A percentile compares a stretch with the other conserved stretches of the same genome.
Evolutionary conservation across 2,329 filamentous ascomycete species (phyloP).

Genomic region (Neofusicoccum parvum): DNA sequence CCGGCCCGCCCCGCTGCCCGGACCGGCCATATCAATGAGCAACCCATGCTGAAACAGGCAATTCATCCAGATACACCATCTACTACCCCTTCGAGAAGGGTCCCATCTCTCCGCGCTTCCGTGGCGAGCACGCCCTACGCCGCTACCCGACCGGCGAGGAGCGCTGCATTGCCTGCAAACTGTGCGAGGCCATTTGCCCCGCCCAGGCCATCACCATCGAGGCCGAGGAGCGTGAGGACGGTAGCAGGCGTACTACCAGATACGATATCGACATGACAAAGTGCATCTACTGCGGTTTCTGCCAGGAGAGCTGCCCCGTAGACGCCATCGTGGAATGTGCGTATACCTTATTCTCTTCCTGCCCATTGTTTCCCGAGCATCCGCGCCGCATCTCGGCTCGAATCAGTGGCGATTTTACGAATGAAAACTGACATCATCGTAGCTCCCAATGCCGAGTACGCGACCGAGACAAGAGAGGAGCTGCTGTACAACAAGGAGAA

Average conservation of each 20-base stretch:
- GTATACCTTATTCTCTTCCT: constrained; percentile 28
- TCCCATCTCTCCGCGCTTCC: constrained; percentile 95
- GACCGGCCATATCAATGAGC: neutral
- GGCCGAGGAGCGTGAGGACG: constrained; percentile 95
- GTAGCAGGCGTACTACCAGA: constrained; percentile 89
- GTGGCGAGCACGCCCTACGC: constrained; percentile 94
- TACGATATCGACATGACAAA: constrained; percentile 99
- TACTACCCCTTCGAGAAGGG: constrained; percentile 99
- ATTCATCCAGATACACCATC: constrained; percentile 80
- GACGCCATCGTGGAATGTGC: constrained; percentile 83
- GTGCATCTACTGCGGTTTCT: constrained; percentile 99
- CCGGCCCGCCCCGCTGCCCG: neutral
- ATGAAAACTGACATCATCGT: constrained; percentile 25
- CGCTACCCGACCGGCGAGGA: constrained; percentile 97
- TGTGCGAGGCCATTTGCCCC: constrained; percentile 97
- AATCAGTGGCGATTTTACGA: neutral
- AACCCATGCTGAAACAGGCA: neutral
- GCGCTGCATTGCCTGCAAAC: constrained; percentile 99
- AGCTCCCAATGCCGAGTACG: constrained; percentile 74
- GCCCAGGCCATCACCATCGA: constrained; percentile 99
- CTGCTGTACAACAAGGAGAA: constrained; percentile 98
- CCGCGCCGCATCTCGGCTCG: neutral
- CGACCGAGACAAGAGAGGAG: constrained; percentile 83
- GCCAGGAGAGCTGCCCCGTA: constrained; percentile 97
- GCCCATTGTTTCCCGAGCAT: neutral